Evolutionary conservation across 805 yeast genomes (phyloP), one percentile per base, ranked within the genome.

Genomic region (Maudiozyma serrabonitensis): DNA sequence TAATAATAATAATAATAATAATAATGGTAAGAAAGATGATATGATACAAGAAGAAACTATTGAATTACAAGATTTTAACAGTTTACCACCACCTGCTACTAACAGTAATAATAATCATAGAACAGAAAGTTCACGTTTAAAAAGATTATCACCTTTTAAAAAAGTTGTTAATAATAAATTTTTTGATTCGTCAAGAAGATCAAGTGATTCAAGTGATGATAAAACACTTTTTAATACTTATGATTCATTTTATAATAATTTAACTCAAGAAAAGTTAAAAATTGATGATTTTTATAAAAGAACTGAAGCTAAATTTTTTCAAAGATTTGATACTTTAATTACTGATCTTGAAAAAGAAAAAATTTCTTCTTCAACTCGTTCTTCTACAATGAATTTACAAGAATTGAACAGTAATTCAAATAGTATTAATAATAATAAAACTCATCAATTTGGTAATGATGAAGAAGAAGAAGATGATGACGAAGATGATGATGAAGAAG

Each of bases 231-330:
- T 62, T 46, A 68, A 69, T 35, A 68, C 75, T 6, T 64, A 62
- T 42, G 71, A 69, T 38, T 68, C 74, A 2, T 81, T 82, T 52
- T 53, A 79, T 38, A 63, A 69, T 35, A 72, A 70, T 49, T 66
- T 82, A 46, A 56, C 69, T 26, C 63, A 59, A n/a, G 84, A 81
- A 56, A 68, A 79, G 49, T 53, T 55, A 23, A 80, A 78, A 55
- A 72, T 81, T 50, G 80, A 78, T 57, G 68, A 62, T 7, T 81
- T 81, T 53, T 81, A 75, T 61, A 64, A 66, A 40, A 50, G 56
- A 16, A 74, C 73, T 46, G 82, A 80, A 56, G 58, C 67, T 1
- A 75, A 72, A 50, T 67, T 79, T 19, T 74, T 70, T 51, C 57
- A 53, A 6, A 75, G 74, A 46, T 77, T 71, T 57, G 75, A 74